Percentiles rank a stretch among this genome's conserved stretches.
These are phyloP conservation scores for Neurospora sp. DNA, from an alignment of 495 filamentous ascomycete species.

Conservation along the genomic window DNA sequence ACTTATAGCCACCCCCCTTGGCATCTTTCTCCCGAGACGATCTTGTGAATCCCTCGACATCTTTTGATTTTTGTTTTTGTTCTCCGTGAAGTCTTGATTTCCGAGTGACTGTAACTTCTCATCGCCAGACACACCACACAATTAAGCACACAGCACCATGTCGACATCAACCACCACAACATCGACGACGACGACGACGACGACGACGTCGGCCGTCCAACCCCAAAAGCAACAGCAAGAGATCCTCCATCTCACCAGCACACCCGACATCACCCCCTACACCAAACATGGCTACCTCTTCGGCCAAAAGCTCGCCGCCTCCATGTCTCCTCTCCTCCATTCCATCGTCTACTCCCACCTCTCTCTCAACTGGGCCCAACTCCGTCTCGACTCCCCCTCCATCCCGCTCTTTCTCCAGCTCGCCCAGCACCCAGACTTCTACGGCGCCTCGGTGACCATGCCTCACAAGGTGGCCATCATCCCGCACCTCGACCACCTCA, in stretches of 20 bases:
- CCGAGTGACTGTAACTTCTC: not conserved
- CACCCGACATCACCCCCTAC: slow-evolving; percentile 21
- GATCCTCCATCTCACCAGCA: not conserved
- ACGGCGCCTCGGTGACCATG: slow-evolving; percentile 59
- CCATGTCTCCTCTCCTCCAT: slow-evolving; percentile 62
- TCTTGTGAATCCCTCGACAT: not conserved
- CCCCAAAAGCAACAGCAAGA: not conserved
- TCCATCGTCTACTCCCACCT: slow-evolving; percentile 51
- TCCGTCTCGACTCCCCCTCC: slow-evolving; percentile 43
- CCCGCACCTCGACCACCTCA: slow-evolving; percentile 56
- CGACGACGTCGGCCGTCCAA: not conserved
- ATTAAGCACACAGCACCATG: not conserved
- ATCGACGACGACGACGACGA: not conserved
- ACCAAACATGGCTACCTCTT: slow-evolving; percentile 45
- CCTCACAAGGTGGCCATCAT: slow-evolving; percentile 65
- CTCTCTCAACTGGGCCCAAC: slow-evolving; percentile 51
- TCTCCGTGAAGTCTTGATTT: not conserved
- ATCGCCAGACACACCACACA: not conserved
- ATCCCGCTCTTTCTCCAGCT: slow-evolving; percentile 30
- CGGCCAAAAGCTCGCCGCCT: slow-evolving; percentile 47
- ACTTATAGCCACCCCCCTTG: not conserved
- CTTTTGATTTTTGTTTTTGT: not conserved
- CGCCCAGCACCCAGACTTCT: slow-evolving; percentile 25
- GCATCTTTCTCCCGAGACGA: not conserved
- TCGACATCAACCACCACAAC: not conserved